These are phyloP conservation scores for Pyrenochaeta sp. DNA, from an alignment of 2,329 filamentous ascomycete genomes.

Conservation along the genomic window DNA sequence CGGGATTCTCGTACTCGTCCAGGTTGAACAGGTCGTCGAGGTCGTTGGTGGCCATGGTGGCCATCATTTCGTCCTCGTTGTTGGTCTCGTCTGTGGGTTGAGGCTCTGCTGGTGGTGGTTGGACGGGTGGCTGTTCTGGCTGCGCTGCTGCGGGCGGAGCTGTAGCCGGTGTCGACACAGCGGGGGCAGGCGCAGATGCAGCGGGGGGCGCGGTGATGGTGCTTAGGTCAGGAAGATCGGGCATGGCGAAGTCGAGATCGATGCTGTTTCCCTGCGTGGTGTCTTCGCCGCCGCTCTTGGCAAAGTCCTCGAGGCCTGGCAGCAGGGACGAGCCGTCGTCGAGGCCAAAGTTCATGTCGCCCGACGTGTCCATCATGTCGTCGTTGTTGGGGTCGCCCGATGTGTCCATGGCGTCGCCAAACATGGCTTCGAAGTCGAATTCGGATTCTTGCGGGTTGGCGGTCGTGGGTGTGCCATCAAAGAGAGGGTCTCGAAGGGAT, in stretches of 20 bases:
- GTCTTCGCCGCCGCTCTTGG: constrained; percentile 29
- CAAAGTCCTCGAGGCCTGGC: constrained; percentile 47
- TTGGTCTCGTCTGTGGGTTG: constrained; percentile 10
- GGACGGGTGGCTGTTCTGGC: constrained; percentile 9
- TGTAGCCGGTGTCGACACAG: constrained; percentile 2
- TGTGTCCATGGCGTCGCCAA: constrained; percentile 40
- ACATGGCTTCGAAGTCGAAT: constrained; percentile 50
- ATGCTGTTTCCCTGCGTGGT: constrained; percentile 21
- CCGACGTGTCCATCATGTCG: constrained; percentile 36
- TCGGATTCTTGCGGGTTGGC: constrained; percentile 43
- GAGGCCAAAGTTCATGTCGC: constrained; percentile 42
- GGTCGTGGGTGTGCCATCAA: constrained; percentile 39
- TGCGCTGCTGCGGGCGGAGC: constrained; percentile 12
- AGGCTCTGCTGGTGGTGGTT: constrained; percentile 7
- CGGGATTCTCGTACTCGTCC: constrained; percentile 43
- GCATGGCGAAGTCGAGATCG: constrained; percentile 42
- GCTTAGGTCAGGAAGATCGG: constrained; percentile 36
- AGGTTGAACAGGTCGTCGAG: constrained; percentile 47
- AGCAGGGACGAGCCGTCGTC: constrained; percentile 42
- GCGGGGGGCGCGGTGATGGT: constrained; percentile 13
- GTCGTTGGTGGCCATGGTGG: constrained; percentile 39
- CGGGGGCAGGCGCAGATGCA: constrained; percentile 4
- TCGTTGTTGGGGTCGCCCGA: constrained; percentile 25
- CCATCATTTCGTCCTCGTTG: constrained; percentile 30
- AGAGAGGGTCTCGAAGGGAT: constrained; percentile 34